A percentile compares a stretch with the other conserved stretches of the same genome.
Evolutionary conservation across 192 early-diverging fungal genomes (phyloP).

Genomic region (Polychytrium aggregatum): DNA sequence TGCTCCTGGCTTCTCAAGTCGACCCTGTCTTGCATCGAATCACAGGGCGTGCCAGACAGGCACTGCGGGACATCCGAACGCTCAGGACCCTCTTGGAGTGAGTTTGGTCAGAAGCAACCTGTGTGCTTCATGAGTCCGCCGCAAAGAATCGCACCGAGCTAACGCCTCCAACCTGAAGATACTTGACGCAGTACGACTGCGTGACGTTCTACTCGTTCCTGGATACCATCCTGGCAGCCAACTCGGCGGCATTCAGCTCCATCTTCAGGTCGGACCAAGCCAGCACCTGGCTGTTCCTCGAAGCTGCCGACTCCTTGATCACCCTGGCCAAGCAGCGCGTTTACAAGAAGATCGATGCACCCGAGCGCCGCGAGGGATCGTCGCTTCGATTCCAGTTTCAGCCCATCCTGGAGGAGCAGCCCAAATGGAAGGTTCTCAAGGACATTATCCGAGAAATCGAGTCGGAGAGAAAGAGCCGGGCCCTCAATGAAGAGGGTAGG

Average conservation of each 20-base stretch:
- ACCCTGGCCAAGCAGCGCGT: constrained; percentile 42
- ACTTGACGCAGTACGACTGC: constrained; percentile 73
- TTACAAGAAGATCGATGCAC: constrained; percentile 16
- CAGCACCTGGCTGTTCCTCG: constrained; percentile 75
- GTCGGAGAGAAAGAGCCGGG: constrained; percentile 26
- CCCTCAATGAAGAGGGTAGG: constrained; percentile 15
- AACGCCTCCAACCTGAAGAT: no score
- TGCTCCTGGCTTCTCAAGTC: constrained; percentile 60
- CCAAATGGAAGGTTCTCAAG: constrained; percentile 73
- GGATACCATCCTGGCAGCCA: constrained; percentile 65
- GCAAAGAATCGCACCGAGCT: no score
- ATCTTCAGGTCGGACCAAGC: constrained; percentile 21
- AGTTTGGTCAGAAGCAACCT: no score
- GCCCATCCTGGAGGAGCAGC: constrained; percentile 78
- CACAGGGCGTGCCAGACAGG: no score
- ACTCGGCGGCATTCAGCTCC: constrained; percentile 11
- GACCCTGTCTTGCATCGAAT: constrained; percentile 83
- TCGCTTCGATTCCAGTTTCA: no score
- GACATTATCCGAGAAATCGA: constrained; percentile 76
- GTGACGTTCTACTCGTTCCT: constrained; percentile 80
- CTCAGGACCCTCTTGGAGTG: no score
- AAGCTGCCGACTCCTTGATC: constrained; percentile 75
- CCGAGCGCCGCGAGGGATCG: no score
- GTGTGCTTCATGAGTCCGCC: no score
- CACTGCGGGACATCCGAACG: no score